Evolutionary conservation across 78 protist species (phyloP).

Genomic region (Acrasis kona): DNA sequence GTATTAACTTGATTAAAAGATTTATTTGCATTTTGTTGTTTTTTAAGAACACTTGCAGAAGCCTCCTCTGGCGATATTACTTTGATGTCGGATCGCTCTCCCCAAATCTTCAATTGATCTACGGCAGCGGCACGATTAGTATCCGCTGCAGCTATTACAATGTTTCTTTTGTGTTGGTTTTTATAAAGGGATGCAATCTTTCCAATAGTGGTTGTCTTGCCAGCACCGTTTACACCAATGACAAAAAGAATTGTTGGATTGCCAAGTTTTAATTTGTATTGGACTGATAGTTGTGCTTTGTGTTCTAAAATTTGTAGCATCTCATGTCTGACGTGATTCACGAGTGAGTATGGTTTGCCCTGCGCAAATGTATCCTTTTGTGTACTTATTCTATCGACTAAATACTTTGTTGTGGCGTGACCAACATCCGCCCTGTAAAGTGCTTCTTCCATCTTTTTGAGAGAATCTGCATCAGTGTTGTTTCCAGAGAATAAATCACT

Average conservation of each 20-base stretch:
- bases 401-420: neutral
- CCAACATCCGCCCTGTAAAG: neutral
- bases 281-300: neutral
- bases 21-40: too few relatives aligned
- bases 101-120: neutral
- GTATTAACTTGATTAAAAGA: too few relatives aligned
- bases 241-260: slow-evolving; percentile 28
- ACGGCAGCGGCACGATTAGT: neutral
- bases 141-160: neutral
- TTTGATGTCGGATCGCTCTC: neutral
- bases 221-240: slow-evolving; percentile 62
- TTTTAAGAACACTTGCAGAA: too few relatives aligned
- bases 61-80: neutral
- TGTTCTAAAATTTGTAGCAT: neutral
- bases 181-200: slow-evolving; percentile 31
- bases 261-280: too few relatives aligned
- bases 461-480: neutral
- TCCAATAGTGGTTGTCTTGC: slow-evolving; percentile 42
- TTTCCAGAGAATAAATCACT: too few relatives aligned
- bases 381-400: neutral
- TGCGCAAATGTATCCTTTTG: neutral
- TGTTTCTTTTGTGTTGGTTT: neutral
- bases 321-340: neutral
- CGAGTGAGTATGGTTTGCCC: neutral
- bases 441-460: neutral